Base-by-base conservation (phyloP, 1,284 basidiomycete species). In the Jaminaea rosea region DNA sequence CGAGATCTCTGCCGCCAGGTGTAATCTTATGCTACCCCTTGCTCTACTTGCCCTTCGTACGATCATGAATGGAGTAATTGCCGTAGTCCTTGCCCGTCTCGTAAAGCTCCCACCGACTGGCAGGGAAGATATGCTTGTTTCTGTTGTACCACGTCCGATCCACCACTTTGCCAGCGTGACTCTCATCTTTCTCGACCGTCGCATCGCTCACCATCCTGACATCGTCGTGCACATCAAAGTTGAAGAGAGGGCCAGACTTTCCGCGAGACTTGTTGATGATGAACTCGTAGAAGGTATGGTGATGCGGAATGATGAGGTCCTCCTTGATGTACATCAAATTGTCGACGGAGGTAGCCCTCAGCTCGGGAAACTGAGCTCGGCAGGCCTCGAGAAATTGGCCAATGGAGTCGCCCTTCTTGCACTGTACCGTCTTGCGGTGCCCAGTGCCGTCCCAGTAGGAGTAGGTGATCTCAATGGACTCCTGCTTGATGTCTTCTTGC, bases 391-490 rank as follows among this genome's bases (percentile, higher is more conserved):
- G 79, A 75, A 98, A 97, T 5, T 78, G 79, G 2, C 84, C 83
- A 52, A 99, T 84, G 46, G 84, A 83, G 67, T 99, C 92, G n/a
- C 93, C 93, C 75, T 99, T 99, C 79, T 89, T 94, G 76, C 91
- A 96, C 89, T 94, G 71, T 9, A 94, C 92, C 29, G 83, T 85
- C 77, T 93, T 96, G 37, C 93, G 80, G 76, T 98, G 94, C 0
- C 94, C 94, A 65, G 86, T 91, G 4, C 93, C 93, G 71, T 99
- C 93, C 94, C 94, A 99, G 76, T 86, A 98, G 0, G 90, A 94
- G 72, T 97, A 99, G 0, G 85, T 84, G 60, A 96, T 82, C 72
- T 93, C 88, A 51, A 96, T 86, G 24, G 88, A 85, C 65, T 93
- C 91, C 37, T 81, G 77, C 76, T 94, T 96, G 65, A 87, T 82